A percentile compares a stretch with the other conserved stretches of the same genome.
phyloP scores from a whole-genome alignment of 2,329 filamentous ascomycete species.

The Fusarium sp. region DNA sequence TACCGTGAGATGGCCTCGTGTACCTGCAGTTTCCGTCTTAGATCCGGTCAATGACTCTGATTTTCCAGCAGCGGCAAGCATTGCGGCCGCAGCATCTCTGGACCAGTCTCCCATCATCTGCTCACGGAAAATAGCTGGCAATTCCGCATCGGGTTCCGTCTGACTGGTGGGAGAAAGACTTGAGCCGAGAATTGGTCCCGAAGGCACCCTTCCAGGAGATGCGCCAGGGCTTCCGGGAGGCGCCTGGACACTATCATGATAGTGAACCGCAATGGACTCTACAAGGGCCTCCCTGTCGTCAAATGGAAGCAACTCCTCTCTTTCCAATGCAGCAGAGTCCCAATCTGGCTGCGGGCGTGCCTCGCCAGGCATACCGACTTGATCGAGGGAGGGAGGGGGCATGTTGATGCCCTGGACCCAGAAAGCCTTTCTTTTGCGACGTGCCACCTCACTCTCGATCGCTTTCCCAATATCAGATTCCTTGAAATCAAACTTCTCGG shows the following conservation, averaged over 20 bases:
- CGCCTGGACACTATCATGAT: slow-evolving; percentile 71
- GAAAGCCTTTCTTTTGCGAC: slow-evolving; percentile 77
- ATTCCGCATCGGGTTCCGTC: slow-evolving; percentile 60
- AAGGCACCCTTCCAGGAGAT: slow-evolving; percentile 75
- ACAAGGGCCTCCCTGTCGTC: slow-evolving; percentile 79
- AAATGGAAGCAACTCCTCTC: slow-evolving; percentile 77
- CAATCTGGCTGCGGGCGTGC: slow-evolving; percentile 58
- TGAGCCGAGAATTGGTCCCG: slow-evolving; percentile 70
- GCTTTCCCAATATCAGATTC: slow-evolving; percentile 74
- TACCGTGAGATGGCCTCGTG: slow-evolving; percentile 68
- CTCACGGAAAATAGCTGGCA: slow-evolving; percentile 76
- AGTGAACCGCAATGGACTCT: slow-evolving; percentile 78
- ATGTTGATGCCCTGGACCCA: slow-evolving; percentile 83
- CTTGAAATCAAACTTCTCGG: slow-evolving; percentile 82
- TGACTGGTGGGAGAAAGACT: slow-evolving; percentile 56
- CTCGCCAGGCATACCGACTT: slow-evolving; percentile 67
- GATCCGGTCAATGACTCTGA: slow-evolving; percentile 83
- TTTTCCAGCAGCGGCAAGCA: slow-evolving; percentile 75
- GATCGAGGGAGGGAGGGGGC: slow-evolving; percentile 73
- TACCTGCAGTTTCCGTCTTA: slow-evolving; percentile 69
- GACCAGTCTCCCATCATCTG: slow-evolving; percentile 85
- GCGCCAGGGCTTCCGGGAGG: slow-evolving; percentile 76
- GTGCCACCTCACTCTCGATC: slow-evolving; percentile 80
- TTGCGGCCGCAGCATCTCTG: slow-evolving; percentile 76
- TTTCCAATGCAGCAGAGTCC: slow-evolving; percentile 67